These are phyloP conservation scores for Prunus salicina DNA, from an alignment of 306 rosid genomes.

Conservation along the genomic window DNA sequence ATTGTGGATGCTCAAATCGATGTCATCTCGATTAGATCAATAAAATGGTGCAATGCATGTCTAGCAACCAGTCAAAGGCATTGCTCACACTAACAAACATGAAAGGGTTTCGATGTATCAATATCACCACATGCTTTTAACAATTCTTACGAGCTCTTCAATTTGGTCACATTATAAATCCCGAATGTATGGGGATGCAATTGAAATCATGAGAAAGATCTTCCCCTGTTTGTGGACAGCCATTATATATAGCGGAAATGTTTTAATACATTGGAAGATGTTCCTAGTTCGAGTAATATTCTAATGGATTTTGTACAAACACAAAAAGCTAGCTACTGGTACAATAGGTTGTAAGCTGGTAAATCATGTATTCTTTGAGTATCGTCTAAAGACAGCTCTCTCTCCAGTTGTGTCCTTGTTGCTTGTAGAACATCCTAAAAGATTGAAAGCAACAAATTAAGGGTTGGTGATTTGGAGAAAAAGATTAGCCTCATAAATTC, in stretches of 20 bases:
- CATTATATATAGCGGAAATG: not conserved
- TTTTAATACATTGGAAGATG: not conserved
- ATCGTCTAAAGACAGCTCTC: conserved; percentile 85
- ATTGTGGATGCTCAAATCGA: not conserved
- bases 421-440: conserved; percentile 80
- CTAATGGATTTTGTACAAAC: not conserved
- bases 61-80: not conserved
- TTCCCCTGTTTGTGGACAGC: not conserved
- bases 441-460: conserved; percentile 17
- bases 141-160: not conserved
- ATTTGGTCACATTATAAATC: too few species aligned
- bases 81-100: too few species aligned
- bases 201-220: not conserved
- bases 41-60: not conserved
- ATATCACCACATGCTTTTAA: not conserved
- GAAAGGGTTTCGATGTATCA: too few species aligned
- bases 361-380: conserved; percentile 62
- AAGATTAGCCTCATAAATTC: too few species aligned
- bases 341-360: conserved; percentile 84
- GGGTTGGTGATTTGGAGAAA: not conserved
- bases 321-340: conserved; percentile 37
- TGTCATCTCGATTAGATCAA: not conserved
- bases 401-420: conserved; percentile 75
- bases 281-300: not conserved
- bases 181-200: not conserved